Conservation (phyloP, 163 green algal species). For the Smithsoniella earleae region DNA sequence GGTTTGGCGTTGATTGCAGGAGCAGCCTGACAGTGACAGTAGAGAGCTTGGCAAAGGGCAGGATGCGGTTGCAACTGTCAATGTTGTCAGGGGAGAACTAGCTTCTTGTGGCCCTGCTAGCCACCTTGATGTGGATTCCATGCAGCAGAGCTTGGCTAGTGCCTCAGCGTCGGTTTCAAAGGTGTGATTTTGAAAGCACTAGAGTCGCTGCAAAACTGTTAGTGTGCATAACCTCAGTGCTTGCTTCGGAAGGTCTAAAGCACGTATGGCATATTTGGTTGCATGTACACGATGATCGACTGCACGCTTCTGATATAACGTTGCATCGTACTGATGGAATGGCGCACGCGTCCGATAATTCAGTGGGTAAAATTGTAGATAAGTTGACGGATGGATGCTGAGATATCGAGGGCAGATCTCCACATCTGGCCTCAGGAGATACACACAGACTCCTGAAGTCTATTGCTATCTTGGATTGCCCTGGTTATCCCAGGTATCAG, state of each 20-base stretch:
- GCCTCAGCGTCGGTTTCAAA: background rate
- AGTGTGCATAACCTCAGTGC: background rate
- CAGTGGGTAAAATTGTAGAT: too few relatives aligned
- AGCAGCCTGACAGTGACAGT: background rate
- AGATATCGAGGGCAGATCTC: too few relatives aligned
- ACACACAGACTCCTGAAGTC: too few relatives aligned
- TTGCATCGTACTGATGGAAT: too few relatives aligned
- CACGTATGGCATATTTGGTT: background rate
- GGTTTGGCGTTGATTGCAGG: too few relatives aligned
- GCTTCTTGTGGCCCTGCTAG: conserved; percentile 1
- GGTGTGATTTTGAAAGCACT: background rate
- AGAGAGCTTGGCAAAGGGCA: background rate
- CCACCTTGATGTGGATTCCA: background rate
- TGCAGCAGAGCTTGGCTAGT: background rate
- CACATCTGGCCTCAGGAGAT: too few relatives aligned
- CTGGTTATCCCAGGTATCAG: too few relatives aligned
- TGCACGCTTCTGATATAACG: too few relatives aligned
- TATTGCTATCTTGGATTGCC: too few relatives aligned
- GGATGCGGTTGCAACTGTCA: conserved; percentile 1
- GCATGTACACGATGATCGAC: too few relatives aligned
- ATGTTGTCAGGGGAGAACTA: background rate
- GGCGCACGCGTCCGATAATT: too few relatives aligned
- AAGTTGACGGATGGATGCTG: too few relatives aligned
- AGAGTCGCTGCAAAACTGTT: background rate
- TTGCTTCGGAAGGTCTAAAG: background rate